Evolutionary conservation across 225 moss, liverwort and hornwort genomes (phyloP), one percentile per base, ranked within the genome.

Genomic region (Asterella californica): DNA sequence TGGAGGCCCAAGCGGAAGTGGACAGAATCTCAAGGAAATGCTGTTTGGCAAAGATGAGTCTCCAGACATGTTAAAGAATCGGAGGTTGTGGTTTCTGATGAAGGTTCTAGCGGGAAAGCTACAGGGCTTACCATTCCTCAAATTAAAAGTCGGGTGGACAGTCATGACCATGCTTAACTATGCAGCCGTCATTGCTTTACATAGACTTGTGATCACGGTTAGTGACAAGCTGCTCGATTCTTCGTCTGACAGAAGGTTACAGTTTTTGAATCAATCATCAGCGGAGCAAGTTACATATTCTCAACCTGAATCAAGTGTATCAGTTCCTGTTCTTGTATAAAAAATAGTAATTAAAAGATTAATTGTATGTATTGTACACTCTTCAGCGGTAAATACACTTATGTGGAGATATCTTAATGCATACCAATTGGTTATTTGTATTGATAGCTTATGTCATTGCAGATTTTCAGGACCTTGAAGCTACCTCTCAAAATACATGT

Each of bases 101-200:
- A 92, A 87, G 79, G 89, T 87, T 0, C 81, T 96, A 78, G 83
- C 85, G 15, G 84, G 87, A 32, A 86, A 92, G 37, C 80, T 96
- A 73, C 88, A 82, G n/a, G 82, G 88, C 3, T 77, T 79, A 24
- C 94, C 92, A 33, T 63, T 94, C 70, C 81, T 92, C 48, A 76
- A 88, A 67, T 79, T 89, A 50, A 87, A 85, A 80, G 88, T 88
- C 48, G 78, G 88, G 7, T 92, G 89, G 91, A 74, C 91, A 18
- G 63, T 85, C 10, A 29, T 85, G 15, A 85, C 87, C 18, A 83
- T 94, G 60, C 81, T 89, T 0, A 82, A 90, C 55, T 92, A 88
- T 83, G 94, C 92, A 64, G 78, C 88, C 73, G 89, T 90, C 64
- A 82, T 92, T 75, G 91, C 94, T 48, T 71, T 86, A 25, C 96